A percentile compares a stretch with the other conserved stretches of the same genome.
Evolutionary conservation across 1,139 yeast species (phyloP).

Genomic region (Debaryomycetaceae sp.): DNA sequence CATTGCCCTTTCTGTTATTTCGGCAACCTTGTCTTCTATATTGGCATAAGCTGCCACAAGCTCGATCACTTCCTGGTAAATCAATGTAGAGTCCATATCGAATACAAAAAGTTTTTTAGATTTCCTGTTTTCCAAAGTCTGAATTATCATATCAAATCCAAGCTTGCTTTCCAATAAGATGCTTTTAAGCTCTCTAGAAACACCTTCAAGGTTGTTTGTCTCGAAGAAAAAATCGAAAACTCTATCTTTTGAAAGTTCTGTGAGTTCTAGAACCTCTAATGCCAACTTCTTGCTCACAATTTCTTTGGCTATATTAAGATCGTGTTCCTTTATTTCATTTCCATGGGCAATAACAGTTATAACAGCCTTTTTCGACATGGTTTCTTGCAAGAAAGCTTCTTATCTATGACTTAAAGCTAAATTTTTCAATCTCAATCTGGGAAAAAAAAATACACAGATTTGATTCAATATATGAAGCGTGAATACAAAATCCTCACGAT

Average conservation of each 20-base stretch:
- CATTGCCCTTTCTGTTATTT: slow-evolving; percentile 93
- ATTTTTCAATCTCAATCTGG: neutral
- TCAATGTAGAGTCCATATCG: slow-evolving; percentile 97
- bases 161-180: slow-evolving; percentile 2
- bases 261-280: slow-evolving; percentile 3
- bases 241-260: slow-evolving; percentile 8
- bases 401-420: neutral
- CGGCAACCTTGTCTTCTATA: slow-evolving; percentile 32
- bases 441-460: no score
- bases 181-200: slow-evolving; percentile 7
- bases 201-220: slow-evolving; percentile 8
- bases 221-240: slow-evolving; percentile 13
- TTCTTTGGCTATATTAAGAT: slow-evolving; percentile 3
- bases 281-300: slow-evolving; percentile 8
- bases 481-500: no score
- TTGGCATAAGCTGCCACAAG: slow-evolving; percentile 67
- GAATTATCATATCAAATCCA: slow-evolving; percentile 34
- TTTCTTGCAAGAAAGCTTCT: neutral
- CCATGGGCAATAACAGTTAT: slow-evolving; percentile 19
- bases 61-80: slow-evolving; percentile 95
- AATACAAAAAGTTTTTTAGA: slow-evolving; percentile 73
- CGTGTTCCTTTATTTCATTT: slow-evolving; percentile 2
- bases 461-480: no score
- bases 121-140: slow-evolving; percentile 30
- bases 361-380: slow-evolving; percentile 8